Evolutionary conservation across 495 filamentous ascomycete species (phyloP).

Genomic region (Penicillium cinerascens): DNA sequence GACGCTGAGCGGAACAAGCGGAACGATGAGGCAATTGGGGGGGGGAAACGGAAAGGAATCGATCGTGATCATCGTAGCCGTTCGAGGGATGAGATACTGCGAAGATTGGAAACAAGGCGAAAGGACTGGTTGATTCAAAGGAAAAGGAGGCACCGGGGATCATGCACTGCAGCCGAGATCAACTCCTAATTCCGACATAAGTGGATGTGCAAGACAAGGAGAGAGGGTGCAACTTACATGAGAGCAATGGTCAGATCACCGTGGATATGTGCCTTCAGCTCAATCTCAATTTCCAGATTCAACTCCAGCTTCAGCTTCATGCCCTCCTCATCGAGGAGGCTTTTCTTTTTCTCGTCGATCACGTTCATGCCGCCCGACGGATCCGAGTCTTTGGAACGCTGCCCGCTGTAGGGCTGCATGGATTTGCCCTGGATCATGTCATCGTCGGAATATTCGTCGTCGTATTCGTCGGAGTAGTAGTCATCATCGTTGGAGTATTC

Average conservation of each 20-base stretch:
- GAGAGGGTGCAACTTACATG: constrained; percentile 60
- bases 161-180: constrained; percentile 33
- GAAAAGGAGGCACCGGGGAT: constrained; percentile 6
- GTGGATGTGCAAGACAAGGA: constrained; percentile 7
- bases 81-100: neutral
- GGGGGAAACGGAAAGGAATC: neutral
- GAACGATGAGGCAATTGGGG: neutral
- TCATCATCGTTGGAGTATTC: constrained; percentile 52
- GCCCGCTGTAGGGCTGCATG: constrained; percentile 43
- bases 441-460: constrained; percentile 36
- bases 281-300: constrained; percentile 83
- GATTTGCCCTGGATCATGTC: constrained; percentile 23
- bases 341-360: constrained; percentile 27
- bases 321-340: constrained; percentile 41
- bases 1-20: neutral
- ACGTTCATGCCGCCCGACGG: constrained; percentile 32
- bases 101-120: neutral
- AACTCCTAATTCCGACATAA: constrained; percentile 31
- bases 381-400: constrained; percentile 10
- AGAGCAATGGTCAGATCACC: constrained; percentile 82
- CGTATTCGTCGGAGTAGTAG: constrained; percentile 42
- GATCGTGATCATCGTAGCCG: constrained; percentile 17
- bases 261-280: constrained; percentile 86
- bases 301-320: constrained; percentile 76
- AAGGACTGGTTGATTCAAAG: neutral